A percentile compares a stretch with the other conserved stretches of the same genome.
phyloP scores from a whole-genome alignment of 208 protist species.

The Angomonas desouzai region DNA sequence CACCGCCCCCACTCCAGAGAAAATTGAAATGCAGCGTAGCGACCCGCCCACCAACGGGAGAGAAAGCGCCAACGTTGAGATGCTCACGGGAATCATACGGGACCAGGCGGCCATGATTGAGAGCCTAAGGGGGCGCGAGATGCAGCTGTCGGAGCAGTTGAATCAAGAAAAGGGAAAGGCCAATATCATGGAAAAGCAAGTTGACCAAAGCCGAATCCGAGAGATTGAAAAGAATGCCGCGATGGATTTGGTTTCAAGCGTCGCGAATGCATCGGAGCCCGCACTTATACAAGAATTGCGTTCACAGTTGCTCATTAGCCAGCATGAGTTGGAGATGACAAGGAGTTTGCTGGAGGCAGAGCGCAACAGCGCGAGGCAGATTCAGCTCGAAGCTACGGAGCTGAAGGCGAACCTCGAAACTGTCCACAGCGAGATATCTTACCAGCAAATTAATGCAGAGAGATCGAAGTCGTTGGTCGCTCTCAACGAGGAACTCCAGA shows the following conservation, averaged over 20 bases:
- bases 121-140: constrained; percentile 70
- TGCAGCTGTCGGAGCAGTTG: constrained; percentile 53
- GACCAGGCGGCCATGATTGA: constrained; percentile 76
- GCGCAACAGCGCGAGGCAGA: constrained; percentile 28
- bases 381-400: constrained; percentile 53
- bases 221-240: constrained; percentile 59
- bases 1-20: neutral
- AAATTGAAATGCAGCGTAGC: neutral
- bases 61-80: constrained; percentile 20
- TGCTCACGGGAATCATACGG: constrained; percentile 50
- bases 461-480: constrained; percentile 41
- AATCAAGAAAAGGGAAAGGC: constrained; percentile 40
- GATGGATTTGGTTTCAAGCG: constrained; percentile 37
- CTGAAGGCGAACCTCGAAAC: constrained; percentile 58
- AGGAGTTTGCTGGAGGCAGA: constrained; percentile 55
- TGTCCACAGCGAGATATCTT: constrained; percentile 45
- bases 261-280: constrained; percentile 26
- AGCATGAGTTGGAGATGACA: constrained; percentile 49
- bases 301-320: constrained; percentile 40
- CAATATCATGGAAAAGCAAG: constrained; percentile 28
- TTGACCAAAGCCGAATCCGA: constrained; percentile 36
- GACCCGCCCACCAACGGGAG: neutral
- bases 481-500: constrained; percentile 61
- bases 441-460: constrained; percentile 58
- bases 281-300: constrained; percentile 63